Base-by-base conservation (phyloP, 192 early-diverging fungal genomes). In the Podila epicladia region DNA sequence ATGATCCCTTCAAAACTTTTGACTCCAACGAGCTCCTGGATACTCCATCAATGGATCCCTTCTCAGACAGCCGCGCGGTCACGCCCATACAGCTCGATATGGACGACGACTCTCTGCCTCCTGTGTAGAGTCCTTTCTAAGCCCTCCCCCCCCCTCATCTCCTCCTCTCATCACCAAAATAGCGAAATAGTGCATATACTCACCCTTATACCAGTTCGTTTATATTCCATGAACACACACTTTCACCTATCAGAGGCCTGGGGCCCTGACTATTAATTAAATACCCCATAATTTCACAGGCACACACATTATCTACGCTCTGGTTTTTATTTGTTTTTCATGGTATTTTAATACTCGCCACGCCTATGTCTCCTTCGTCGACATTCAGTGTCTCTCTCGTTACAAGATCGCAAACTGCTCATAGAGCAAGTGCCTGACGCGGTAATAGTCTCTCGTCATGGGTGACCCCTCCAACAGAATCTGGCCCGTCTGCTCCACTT, bases 351-450 rank as follows among this genome's bases (percentile, higher is more conserved):
- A 37, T 37, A 35, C 33, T 11, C 13, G 15, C 17, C 4, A 45
- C 15, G 41, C 13, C 11, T 45, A 37, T 24, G 32, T 12, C 35
- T 28, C 20, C 13, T 13, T 4, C 29, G 29, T n/a, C n/a, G n/a
- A n/a, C n/a, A n/a, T n/a, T n/a, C n/a, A n/a, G n/a, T n/a, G n/a
- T n/a, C 29, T 29, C 29, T 70, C 51, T 65, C 17, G 85, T 9
- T 89, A 95, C 64, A 95, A 73, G 74, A 94, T 89, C 8, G 91
- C 94, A 85, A 91, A 91, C 65, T 92, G 89, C 19, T 82, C 82
- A 76, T 96, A 96, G 33, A 96, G 70, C 49, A 95, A 71, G 24
- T 85, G 67, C 50, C 95, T 70, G 22, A 95, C 87, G 61, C 87
- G 87, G 67, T 91, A 94, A 82, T 94, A 96, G 71, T 95, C 93